A percentile compares a stretch with the other conserved stretches of the same genome.
Conservation (phyloP, 2,329 filamentous ascomycete species). For the Aspergillus transmontanensis region DNA sequence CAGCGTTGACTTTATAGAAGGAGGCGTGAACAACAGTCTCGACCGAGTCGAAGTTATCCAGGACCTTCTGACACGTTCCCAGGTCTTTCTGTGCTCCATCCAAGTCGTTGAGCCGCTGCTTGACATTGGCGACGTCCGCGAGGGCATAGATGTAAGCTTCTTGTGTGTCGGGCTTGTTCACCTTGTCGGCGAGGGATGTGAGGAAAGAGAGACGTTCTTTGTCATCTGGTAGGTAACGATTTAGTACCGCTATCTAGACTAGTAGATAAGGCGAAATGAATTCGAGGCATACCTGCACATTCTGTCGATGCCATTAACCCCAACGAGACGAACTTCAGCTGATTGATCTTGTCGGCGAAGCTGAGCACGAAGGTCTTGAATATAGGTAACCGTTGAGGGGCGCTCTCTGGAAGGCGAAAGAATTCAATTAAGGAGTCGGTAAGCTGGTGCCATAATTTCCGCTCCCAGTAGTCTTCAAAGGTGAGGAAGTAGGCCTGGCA, state of each 20-base stretch:
- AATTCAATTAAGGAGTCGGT: conserved; percentile 86
- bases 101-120: conserved; percentile 76
- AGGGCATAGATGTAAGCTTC: conserved; percentile 95
- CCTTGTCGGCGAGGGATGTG: conserved; percentile 78
- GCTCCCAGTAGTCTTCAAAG: conserved; percentile 97
- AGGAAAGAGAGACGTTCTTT: conserved; percentile 85
- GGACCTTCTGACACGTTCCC: conserved; percentile 80
- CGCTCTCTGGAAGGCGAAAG: conserved; percentile 81
- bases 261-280: not conserved
- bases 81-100: conserved; percentile 85
- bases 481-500: conserved; percentile 84
- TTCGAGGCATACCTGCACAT: conserved; percentile 51
- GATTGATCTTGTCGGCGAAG: conserved; percentile 98
- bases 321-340: conserved; percentile 91
- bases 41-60: conserved; percentile 91
- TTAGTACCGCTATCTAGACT: conserved; percentile 8
- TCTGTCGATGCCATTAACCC: conserved; percentile 84
- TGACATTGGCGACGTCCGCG: conserved; percentile 84
- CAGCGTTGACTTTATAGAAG: conserved; percentile 93
- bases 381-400: conserved; percentile 80
- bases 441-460: conserved; percentile 98
- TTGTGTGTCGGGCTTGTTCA: conserved; percentile 89
- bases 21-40: conserved; percentile 94
- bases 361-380: conserved; percentile 94
- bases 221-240: conserved; percentile 64